These are phyloP conservation scores for Suillus alpinus DNA, from an alignment of 768 basidiomycete genomes.

Conservation along the genomic window DNA sequence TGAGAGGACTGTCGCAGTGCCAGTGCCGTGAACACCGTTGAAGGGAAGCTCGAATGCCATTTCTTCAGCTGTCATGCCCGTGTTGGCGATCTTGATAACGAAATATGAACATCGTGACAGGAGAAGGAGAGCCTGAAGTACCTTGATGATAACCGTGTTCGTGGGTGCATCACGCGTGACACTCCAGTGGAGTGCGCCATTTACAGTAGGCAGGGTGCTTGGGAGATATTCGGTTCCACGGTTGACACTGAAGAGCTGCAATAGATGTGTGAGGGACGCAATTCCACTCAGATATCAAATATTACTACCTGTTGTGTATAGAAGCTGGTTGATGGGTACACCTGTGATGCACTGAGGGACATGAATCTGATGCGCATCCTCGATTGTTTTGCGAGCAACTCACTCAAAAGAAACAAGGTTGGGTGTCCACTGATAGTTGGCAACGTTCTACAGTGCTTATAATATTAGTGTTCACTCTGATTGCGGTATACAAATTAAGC, in stretches of 20 bases:
- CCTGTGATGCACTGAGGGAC: constrained; percentile 42
- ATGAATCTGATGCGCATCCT: background rate
- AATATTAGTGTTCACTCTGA: constrained; percentile 4
- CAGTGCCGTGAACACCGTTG: constrained; percentile 39
- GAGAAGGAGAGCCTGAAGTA: constrained; percentile 11
- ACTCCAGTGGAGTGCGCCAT: constrained; percentile 61
- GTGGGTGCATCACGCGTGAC: constrained; percentile 37
- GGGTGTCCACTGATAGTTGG: constrained; percentile 59
- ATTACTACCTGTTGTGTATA: constrained; percentile 54
- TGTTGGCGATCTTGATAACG: constrained; percentile 49
- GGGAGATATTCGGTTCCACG: constrained; percentile 62
- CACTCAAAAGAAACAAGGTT: constrained; percentile 63
- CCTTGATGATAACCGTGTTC: constrained; percentile 56
- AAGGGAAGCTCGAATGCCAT: constrained; percentile 58
- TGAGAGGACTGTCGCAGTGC: constrained; percentile 47
- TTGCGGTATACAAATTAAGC: constrained; percentile 7
- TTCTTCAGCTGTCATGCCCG: constrained; percentile 35
- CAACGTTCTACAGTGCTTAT: constrained; percentile 40
- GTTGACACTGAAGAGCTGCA: constrained; percentile 61
- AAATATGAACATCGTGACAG: background rate
- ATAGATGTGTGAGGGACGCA: background rate
- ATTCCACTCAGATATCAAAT: background rate
- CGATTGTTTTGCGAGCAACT: constrained; percentile 17
- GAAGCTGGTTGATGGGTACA: constrained; percentile 62
- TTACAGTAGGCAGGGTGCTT: constrained; percentile 50